Conservation (phyloP, 2,329 filamentous ascomycete species). For the Aureobasidium sp. region DNA sequence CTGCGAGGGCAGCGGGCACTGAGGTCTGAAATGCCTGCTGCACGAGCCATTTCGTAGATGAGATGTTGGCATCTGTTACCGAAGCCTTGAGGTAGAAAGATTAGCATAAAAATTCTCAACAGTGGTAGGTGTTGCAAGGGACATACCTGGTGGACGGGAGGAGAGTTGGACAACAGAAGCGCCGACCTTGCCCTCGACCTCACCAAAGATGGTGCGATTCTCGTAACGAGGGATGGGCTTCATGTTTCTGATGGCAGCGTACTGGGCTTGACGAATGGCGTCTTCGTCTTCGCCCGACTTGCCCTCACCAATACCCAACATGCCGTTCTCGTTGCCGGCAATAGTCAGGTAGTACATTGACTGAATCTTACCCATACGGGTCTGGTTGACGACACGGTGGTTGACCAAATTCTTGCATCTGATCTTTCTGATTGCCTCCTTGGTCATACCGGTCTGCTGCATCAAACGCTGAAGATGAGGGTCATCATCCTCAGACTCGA, state of each 20-base stretch:
- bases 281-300: slow-evolving; percentile 70
- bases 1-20: slow-evolving; percentile 74
- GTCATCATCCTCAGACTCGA: slow-evolving; percentile 32
- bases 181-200: slow-evolving; percentile 74
- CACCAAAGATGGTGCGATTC: slow-evolving; percentile 81
- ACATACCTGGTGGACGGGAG: slow-evolving; percentile 73
- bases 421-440: slow-evolving; percentile 42
- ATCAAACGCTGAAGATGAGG: slow-evolving; percentile 43
- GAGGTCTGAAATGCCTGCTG: slow-evolving; percentile 79
- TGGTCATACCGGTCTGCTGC: slow-evolving; percentile 48
- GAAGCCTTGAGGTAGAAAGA: slow-evolving; percentile 55
- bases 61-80: slow-evolving; percentile 84
- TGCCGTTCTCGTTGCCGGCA: slow-evolving; percentile 78
- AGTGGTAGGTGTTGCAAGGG: neutral
- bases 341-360: slow-evolving; percentile 68
- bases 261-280: slow-evolving; percentile 62
- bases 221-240: slow-evolving; percentile 87
- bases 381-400: slow-evolving; percentile 81
- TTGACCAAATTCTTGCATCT: slow-evolving; percentile 63
- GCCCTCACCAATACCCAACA: slow-evolving; percentile 81
- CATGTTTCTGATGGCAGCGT: slow-evolving; percentile 85
- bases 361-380: slow-evolving; percentile 85
- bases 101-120: neutral
- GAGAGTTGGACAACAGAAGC: slow-evolving; percentile 79
- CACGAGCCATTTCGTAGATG: slow-evolving; percentile 90